A percentile compares a stretch with the other conserved stretches of the same genome.
Conservation (phyloP, 768 basidiomycete species). For the Scleroderma bovista region DNA sequence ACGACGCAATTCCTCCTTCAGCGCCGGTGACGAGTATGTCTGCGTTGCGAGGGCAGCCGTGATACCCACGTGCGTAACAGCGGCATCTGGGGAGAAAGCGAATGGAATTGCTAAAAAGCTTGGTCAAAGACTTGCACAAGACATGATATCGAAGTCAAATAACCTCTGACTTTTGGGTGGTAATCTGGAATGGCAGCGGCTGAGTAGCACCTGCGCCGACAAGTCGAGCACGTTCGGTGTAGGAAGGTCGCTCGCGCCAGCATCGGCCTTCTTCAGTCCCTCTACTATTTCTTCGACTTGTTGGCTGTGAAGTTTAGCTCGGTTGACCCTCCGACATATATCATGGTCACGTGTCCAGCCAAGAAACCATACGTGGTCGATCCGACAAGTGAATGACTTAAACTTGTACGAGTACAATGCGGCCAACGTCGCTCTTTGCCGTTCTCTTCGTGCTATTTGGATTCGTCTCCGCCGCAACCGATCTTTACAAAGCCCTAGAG, state of each 20-base stretch:
- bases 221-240: background rate
- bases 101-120: constrained; percentile 46
- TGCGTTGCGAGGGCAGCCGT: constrained; percentile 24
- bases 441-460: constrained; percentile 30
- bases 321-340: background rate
- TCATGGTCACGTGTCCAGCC: constrained; percentile 20
- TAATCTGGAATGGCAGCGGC: constrained; percentile 14
- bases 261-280: constrained; percentile 16
- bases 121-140: constrained; percentile 6
- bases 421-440: constrained; percentile 20
- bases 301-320: no score
- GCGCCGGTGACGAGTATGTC: constrained; percentile 10
- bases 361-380: constrained; percentile 23
- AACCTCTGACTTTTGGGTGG: constrained; percentile 38
- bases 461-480: constrained; percentile 43
- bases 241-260: constrained; percentile 8
- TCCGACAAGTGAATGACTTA: constrained; percentile 3
- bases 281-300: no score
- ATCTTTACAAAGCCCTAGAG: constrained; percentile 80
- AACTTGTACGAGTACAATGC: constrained; percentile 14
- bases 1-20: constrained; percentile 15
- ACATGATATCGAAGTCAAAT: constrained; percentile 2
- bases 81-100: constrained; percentile 40
- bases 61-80: constrained; percentile 35
- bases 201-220: constrained; percentile 15